Base-by-base conservation (phyloP, 257 asterid genomes). In the Handroanthus guayacan region DNA sequence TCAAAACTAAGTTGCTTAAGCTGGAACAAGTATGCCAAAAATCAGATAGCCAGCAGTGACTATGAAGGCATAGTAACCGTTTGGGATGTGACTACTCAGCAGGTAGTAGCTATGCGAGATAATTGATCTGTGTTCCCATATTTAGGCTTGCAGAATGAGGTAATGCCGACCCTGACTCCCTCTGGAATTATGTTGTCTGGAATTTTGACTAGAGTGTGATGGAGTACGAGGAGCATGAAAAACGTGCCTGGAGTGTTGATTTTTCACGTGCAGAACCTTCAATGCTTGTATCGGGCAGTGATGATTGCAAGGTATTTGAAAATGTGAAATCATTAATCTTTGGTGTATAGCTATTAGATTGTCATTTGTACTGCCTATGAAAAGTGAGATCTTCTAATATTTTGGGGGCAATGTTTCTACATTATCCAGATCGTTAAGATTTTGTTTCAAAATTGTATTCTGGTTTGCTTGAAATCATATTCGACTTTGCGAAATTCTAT, bases 151-250 rank as follows among this genome's bases (percentile, higher is more conserved):
- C 55, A 54, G 69, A 74, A 34, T 62, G 55, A 70, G 51, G 31
- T 54, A 31, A 64, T 52, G 38, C 62, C 75, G 44, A 82, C 50
- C 17, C 75, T 67, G 9, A 64, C 71, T 66, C 55, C 34, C 51
- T 55, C 63, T 34, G 41, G 3, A 47, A 70, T 50, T 25, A 39
- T 74, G 61, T 16, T 60, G 45, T 50, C 44, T 69, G 76, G 45
- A 75, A 34, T 60, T 50, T 39, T 62, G 62, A 68, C 57, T 75
- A 91, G 98, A 91, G 98, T 78, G 89, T 93, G 78, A 93, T 88
- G 95, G 98, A 93, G 84, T 93, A 91, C 10, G 98, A 91, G 82
- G 98, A 93, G 87, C 97, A 93, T 82, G 98, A 93, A 78, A 93
- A 93, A 72, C 93, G 96, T 61, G 98, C 98, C 36, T 93, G 97